phyloP scores from a whole-genome alignment of 2,329 filamentous ascomycete species.

The Teratosphaeria nubilosa region DNA sequence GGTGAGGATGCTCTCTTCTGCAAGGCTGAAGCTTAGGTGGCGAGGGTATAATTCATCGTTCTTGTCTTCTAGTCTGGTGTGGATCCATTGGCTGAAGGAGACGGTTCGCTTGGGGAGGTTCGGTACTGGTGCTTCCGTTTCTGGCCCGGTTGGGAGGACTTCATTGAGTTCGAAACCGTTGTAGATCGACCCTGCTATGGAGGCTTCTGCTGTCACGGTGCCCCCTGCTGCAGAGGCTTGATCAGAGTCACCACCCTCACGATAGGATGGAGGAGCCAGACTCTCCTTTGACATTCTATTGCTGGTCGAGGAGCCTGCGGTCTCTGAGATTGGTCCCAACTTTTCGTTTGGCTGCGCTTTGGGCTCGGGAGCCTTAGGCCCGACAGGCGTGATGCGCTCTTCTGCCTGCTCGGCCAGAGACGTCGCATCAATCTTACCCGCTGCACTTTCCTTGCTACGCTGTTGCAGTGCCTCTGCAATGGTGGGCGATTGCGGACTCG shows the following conservation, averaged over 20 bases:
- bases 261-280: neutral
- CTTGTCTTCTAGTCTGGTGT: conserved; percentile 6
- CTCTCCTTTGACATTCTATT: conserved; percentile 1
- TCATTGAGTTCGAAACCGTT: conserved; percentile 52
- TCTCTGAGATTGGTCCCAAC: neutral
- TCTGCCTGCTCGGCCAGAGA: neutral
- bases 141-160: conserved; percentile 40
- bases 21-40: conserved; percentile 64
- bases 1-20: conserved; percentile 60
- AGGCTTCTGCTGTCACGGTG: conserved; percentile 37
- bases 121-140: conserved; percentile 35
- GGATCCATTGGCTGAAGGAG: conserved; percentile 35
- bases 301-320: neutral
- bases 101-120: conserved; percentile 48
- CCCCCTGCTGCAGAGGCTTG: conserved; percentile 1
- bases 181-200: conserved; percentile 49
- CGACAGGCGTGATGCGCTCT: neutral
- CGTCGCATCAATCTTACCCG: neutral
- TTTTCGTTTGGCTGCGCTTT: neutral
- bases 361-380: neutral
- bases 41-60: conserved; percentile 56
- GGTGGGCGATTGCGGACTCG: conserved; percentile 11
- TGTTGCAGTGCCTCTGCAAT: neutral
- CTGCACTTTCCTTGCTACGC: neutral
- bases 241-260: neutral